Percentiles rank a stretch among this genome's conserved stretches.
phyloP scores from a whole-genome alignment of 1,284 basidiomycete species.

The Austropuccinia psidii region DNA sequence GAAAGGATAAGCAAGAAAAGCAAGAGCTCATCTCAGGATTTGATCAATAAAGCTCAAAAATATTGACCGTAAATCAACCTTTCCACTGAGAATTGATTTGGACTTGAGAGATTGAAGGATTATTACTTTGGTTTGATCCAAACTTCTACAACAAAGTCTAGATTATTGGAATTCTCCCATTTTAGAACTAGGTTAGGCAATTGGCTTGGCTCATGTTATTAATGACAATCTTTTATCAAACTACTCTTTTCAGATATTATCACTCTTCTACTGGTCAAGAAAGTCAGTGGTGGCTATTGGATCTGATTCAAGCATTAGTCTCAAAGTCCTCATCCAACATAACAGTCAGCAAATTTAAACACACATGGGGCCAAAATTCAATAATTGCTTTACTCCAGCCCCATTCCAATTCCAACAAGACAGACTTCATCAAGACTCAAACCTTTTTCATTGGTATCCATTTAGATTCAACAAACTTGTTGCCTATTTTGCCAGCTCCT shows the following conservation, averaged over 20 bases:
- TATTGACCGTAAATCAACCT: background rate
- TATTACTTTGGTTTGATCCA: slow-evolving; percentile 1
- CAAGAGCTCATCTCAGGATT: background rate
- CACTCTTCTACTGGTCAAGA: slow-evolving; percentile 60
- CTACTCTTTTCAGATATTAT: too few relatives aligned
- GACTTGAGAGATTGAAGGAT: slow-evolving; percentile 38
- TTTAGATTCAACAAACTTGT: slow-evolving; percentile 47
- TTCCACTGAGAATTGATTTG: slow-evolving; percentile 35
- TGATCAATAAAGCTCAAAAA: background rate
- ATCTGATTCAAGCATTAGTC: slow-evolving; percentile 61
- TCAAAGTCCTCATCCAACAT: slow-evolving; percentile 52
- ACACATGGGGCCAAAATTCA: slow-evolving; percentile 85
- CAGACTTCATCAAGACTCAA: slow-evolving; percentile 39
- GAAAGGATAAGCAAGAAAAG: background rate
- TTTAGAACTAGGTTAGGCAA: slow-evolving; percentile 21
- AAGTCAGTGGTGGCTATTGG: slow-evolving; percentile 72
- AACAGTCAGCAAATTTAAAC: slow-evolving; percentile 68
- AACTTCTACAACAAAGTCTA: background rate
- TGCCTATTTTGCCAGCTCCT: slow-evolving; percentile 77
- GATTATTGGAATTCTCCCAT: slow-evolving; percentile 11
- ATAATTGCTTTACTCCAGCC: slow-evolving; percentile 61
- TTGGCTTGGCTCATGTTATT: slow-evolving; percentile 42
- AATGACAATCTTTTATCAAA: slow-evolving; percentile 54
- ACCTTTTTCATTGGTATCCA: slow-evolving; percentile 49
- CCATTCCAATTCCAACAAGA: background rate